Evolutionary conservation across 164 flowering plant species (phyloP), one percentile per base, ranked within the genome.

Genomic region (Aristolochia fimbriata): DNA sequence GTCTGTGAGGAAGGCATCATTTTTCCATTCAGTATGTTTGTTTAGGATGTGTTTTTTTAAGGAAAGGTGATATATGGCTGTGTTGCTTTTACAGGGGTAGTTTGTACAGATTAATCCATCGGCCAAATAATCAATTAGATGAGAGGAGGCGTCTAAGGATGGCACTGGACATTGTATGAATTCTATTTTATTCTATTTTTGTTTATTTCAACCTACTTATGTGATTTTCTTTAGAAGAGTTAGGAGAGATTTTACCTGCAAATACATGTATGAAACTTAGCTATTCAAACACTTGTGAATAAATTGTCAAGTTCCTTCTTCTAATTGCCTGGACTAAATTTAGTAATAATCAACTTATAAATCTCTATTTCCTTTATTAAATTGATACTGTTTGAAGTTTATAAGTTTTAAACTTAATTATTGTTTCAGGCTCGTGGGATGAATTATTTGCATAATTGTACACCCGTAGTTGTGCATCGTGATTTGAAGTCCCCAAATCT

Each of bases 401-500:
- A 27, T 27, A 2, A 27, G 30, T 27, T 27, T 27, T 5, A 2
- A 2, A 27, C 30, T 27, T 27, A 5, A 27, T 27, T 27, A 27
- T 27, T n/a, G n/a, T 65, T 72, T 64, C 85, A 92, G 98, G 98
- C 93, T 43, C 78, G 93, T 55, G 98, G 98, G 64, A 88, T 92
- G 98, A 92, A 92, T 76, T 88, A 92, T 72, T 76, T 92, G 75
- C 98, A 92, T 72, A 88, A 74, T 57, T 78, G 95, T 76, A 70
- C 79, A 1, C 98, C 98, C 2, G 71, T 83, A 23, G 83, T 92
- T 60, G 98, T 92, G 30, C 98, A 92, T 66, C 96, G 96, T 60
- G 98, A 92, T 78, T 73, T 92, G 78, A 92, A 92, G 74, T 83
- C 98, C 30, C 96, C 98, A 60, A 92, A 92, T 74, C 96, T 92